phyloP scores from a whole-genome alignment of 2,329 filamentous ascomycete genomes.

The Dactylellina drechsleri region DNA sequence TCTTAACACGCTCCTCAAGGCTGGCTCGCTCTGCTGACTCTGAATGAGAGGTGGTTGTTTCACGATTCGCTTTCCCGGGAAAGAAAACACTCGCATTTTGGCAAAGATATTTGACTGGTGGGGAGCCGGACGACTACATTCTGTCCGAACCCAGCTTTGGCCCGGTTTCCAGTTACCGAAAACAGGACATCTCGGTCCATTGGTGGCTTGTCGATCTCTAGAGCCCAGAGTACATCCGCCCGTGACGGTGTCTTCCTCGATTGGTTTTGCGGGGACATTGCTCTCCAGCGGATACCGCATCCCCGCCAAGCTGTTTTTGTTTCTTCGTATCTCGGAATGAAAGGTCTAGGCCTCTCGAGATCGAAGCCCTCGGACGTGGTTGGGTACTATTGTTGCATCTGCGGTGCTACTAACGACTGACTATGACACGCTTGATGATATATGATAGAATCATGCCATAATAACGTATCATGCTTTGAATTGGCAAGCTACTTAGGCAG shows the following conservation, averaged over 20 bases:
- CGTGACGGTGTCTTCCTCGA: neutral
- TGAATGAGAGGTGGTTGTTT: slow-evolving; percentile 21
- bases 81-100: slow-evolving; percentile 5
- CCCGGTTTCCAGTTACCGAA: slow-evolving; percentile 49
- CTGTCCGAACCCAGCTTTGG: slow-evolving; percentile 38
- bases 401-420: neutral
- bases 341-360: too few relatives aligned
- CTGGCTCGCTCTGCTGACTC: neutral
- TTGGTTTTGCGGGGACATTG: slow-evolving; percentile 9
- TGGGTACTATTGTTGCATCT: neutral
- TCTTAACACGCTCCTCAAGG: neutral
- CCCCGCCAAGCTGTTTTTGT: too few relatives aligned
- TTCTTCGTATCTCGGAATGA: too few relatives aligned
- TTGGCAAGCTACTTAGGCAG: neutral
- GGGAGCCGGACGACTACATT: slow-evolving; percentile 14
- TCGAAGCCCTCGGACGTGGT: neutral
- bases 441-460: neutral
- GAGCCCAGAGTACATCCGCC: slow-evolving; percentile 5
- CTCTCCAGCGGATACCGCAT: neutral
- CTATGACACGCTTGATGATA: neutral
- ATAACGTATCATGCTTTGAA: neutral
- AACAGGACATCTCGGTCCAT: slow-evolving; percentile 36
- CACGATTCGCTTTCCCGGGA: slow-evolving; percentile 32
- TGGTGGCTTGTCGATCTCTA: slow-evolving; percentile 50
- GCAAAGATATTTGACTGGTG: slow-evolving; percentile 8